Conservation (phyloP, 495 filamentous ascomycete species). For the Amniculicola lignicola region DNA sequence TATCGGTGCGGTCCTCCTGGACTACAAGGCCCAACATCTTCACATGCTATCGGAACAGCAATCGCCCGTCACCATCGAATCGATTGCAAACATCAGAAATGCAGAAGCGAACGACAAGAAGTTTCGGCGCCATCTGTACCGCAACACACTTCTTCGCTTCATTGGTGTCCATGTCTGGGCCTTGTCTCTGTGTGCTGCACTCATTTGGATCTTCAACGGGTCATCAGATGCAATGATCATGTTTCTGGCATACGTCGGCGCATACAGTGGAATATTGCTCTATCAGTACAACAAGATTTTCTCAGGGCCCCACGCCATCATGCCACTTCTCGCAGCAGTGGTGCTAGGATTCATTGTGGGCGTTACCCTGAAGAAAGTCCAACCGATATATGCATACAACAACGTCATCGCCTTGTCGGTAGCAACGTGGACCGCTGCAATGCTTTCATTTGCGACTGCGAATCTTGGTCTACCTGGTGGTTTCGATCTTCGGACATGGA, state of each 20-base stretch:
- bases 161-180: conserved; percentile 58
- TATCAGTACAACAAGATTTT: conserved; percentile 64
- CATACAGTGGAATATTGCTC: conserved; percentile 58
- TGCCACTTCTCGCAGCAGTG: conserved; percentile 49
- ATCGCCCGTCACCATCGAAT: conserved; percentile 47
- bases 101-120: conserved; percentile 48
- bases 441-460: conserved; percentile 48
- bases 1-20: conserved; percentile 57
- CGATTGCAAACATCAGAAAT: conserved; percentile 38
- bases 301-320: conserved; percentile 52
- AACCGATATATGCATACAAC: conserved; percentile 45
- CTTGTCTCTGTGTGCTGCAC: conserved; percentile 48
- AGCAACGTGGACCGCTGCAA: conserved; percentile 54
- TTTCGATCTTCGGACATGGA: conserved; percentile 18
- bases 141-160: conserved; percentile 52
- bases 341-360: conserved; percentile 51
- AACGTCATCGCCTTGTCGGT: conserved; percentile 51
- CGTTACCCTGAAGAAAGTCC: conserved; percentile 28
- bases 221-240: conserved; percentile 46
- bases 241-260: conserved; percentile 52
- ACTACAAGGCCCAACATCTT: conserved; percentile 56
- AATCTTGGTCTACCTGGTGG: conserved; percentile 36
- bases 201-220: conserved; percentile 56
- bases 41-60: conserved; percentile 34
- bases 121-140: conserved; percentile 54